phyloP scores from a whole-genome alignment of 208 protist genomes.

The Tritrichomonas musculus region DNA sequence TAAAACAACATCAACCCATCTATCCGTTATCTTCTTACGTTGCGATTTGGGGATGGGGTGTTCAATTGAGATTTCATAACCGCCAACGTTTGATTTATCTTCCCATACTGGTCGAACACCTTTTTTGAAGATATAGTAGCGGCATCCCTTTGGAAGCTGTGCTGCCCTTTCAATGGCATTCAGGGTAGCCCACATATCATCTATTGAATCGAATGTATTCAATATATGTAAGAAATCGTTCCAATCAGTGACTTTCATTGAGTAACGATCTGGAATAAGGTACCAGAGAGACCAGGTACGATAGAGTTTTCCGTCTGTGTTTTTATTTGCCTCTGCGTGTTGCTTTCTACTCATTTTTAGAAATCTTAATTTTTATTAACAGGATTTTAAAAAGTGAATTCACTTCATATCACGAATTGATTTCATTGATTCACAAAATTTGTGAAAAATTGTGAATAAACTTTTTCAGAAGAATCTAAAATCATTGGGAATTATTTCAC shows the following conservation, averaged over 20 bases:
- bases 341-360: too few species aligned
- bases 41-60: background rate
- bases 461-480: too few species aligned
- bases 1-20: background rate
- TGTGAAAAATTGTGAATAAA: too few species aligned
- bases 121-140: slow-evolving; percentile 21
- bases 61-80: slow-evolving; percentile 26
- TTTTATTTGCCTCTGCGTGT: too few species aligned
- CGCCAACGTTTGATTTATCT: background rate
- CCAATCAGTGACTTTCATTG: background rate
- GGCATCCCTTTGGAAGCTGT: background rate
- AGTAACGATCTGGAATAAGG: background rate
- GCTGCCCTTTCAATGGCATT: background rate
- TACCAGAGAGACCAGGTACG: background rate
- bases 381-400: too few species aligned
- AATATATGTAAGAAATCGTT: background rate
- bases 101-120: background rate
- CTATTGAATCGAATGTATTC: background rate
- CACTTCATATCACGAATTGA: too few species aligned
- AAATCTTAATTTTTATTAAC: too few species aligned
- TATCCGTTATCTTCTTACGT: background rate
- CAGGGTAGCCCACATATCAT: background rate
- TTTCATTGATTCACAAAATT: too few species aligned
- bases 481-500: too few species aligned
- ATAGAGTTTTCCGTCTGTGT: background rate